These are phyloP conservation scores for Aspergillus sergii DNA, from an alignment of 2,329 filamentous ascomycete species.

Conservation along the genomic window DNA sequence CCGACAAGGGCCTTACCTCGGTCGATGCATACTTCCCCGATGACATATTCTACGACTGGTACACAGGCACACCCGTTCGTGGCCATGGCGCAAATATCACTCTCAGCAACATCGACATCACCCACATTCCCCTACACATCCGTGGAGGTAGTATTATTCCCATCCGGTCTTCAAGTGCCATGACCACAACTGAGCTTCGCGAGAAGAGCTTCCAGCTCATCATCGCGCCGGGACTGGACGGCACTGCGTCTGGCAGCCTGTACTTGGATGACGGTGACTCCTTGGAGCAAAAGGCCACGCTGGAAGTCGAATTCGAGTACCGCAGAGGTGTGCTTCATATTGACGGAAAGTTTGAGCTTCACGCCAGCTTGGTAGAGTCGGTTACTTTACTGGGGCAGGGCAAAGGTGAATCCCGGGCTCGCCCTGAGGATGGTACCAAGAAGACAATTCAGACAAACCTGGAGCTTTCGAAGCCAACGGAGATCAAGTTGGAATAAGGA, in stretches of 20 bases:
- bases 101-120: constrained; percentile 50
- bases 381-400: constrained; percentile 37
- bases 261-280: constrained; percentile 79
- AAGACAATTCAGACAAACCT: constrained; percentile 28
- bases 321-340: constrained; percentile 46
- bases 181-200: constrained; percentile 63
- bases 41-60: constrained; percentile 64
- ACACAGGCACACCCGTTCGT: constrained; percentile 51
- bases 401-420: constrained; percentile 14
- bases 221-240: constrained; percentile 65
- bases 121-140: constrained; percentile 64
- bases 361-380: constrained; percentile 34
- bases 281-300: constrained; percentile 59
- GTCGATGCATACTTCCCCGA: constrained; percentile 60
- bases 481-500: constrained; percentile 17
- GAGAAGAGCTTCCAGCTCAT: constrained; percentile 70
- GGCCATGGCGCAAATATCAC: constrained; percentile 51
- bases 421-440: constrained; percentile 19
- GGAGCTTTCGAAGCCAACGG: constrained; percentile 15
- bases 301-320: constrained; percentile 63
- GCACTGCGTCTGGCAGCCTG: constrained; percentile 66
- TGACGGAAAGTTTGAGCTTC: constrained; percentile 32
- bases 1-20: constrained; percentile 53
- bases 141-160: constrained; percentile 64
- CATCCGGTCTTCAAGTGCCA: constrained; percentile 54